Percentiles rank a stretch among this genome's conserved stretches.
Evolutionary conservation across 75 land plant species (phyloP).

Genomic region (Selaginella tamariscina): DNA sequence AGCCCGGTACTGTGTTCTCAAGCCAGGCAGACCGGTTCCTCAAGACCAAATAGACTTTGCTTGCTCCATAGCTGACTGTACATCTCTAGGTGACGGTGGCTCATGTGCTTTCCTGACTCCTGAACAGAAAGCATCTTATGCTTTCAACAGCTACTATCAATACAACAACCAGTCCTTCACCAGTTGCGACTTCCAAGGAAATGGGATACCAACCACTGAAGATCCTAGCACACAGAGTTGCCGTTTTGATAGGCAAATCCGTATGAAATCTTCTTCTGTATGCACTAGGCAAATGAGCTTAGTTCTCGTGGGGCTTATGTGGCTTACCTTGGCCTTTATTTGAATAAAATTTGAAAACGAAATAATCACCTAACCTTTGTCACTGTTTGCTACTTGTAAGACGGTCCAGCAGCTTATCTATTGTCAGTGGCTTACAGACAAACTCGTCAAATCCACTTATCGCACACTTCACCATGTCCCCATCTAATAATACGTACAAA

Average conservation of each 20-base stretch:
- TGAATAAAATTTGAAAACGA: too few relatives aligned
- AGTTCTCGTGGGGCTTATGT: too few relatives aligned
- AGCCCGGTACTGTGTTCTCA: background rate
- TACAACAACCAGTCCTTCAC: constrained; percentile 34
- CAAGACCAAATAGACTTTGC: background rate
- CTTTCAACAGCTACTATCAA: constrained; percentile 85
- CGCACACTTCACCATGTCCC: constrained; percentile 29
- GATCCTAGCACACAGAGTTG: constrained; percentile 68
- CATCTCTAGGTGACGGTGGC: background rate
- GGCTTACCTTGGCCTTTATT: too few relatives aligned
- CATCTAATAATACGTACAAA: constrained; percentile 10
- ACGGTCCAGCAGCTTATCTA: constrained; percentile 23
- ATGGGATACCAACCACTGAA: constrained; percentile 23
- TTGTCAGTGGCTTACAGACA: constrained; percentile 26
- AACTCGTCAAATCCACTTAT: constrained; percentile 30
- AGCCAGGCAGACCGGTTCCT: background rate
- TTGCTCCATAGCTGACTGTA: background rate
- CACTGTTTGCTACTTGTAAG: too few relatives aligned
- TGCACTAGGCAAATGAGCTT: too few relatives aligned
- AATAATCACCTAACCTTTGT: too few relatives aligned
- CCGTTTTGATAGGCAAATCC: constrained; percentile 22
- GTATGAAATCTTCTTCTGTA: too few relatives aligned
- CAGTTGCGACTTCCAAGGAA: constrained; percentile 17
- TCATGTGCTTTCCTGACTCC: background rate
- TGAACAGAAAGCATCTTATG: constrained; percentile 49